These are phyloP conservation scores for Xylaria acuta DNA, from an alignment of 495 filamentous ascomycete genomes.

Conservation along the genomic window DNA sequence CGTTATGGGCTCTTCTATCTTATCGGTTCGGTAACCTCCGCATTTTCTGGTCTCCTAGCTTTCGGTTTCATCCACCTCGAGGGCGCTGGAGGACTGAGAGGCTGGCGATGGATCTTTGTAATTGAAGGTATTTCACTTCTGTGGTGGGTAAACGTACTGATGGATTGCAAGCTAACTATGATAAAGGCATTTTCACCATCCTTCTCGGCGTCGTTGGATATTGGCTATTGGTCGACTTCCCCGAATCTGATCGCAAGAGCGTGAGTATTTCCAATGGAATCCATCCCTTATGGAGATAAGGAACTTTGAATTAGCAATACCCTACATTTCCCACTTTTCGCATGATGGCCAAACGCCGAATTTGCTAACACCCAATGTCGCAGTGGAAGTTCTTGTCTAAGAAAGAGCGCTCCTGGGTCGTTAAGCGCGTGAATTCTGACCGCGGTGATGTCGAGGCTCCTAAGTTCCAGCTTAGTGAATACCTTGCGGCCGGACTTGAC, in stretches of 20 bases:
- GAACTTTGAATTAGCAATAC: not conserved
- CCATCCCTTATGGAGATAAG: not conserved
- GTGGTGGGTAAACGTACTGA: not conserved
- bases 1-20: conserved; percentile 68
- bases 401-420: conserved; percentile 57
- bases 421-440: conserved; percentile 61
- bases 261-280: not conserved
- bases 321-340: not conserved
- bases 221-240: conserved; percentile 65
- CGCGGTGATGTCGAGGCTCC: conserved; percentile 58
- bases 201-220: conserved; percentile 52
- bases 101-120: conserved; percentile 69
- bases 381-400: conserved; percentile 58
- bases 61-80: conserved; percentile 65
- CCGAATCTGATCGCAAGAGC: conserved; percentile 57
- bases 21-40: conserved; percentile 65
- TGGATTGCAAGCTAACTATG: conserved; percentile 18
- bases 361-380: not conserved
- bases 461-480: conserved; percentile 57
- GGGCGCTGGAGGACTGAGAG: conserved; percentile 51
- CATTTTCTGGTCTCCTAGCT: conserved; percentile 65
- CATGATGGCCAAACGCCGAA: not conserved
- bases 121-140: conserved; percentile 52
- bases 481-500: conserved; percentile 55
- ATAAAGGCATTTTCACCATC: conserved; percentile 46